Conservation (phyloP, 768 basidiomycete genomes). For the Podaxis mareebaensis region DNA sequence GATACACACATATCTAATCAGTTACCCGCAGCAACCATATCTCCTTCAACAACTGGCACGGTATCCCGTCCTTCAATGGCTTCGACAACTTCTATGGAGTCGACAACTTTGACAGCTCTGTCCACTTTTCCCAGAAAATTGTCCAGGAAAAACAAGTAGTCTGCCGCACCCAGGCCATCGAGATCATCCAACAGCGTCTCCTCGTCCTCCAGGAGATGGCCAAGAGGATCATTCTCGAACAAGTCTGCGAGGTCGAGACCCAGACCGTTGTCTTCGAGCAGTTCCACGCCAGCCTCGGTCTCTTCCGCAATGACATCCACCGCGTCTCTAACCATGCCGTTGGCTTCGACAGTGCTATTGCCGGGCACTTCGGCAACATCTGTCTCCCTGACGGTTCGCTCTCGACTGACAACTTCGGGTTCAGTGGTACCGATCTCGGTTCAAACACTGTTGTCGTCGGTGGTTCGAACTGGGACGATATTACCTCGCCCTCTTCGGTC, state of each 20-base stretch:
- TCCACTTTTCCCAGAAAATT: conserved; percentile 33
- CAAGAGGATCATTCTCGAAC: conserved; percentile 34
- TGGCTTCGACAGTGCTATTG: conserved; percentile 35
- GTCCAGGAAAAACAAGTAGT: conserved; percentile 31
- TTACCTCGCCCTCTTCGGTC: conserved; percentile 22
- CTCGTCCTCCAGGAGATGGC: conserved; percentile 41
- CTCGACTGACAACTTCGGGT: conserved; percentile 31
- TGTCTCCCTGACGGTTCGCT: conserved; percentile 29
- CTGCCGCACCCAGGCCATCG: conserved; percentile 32
- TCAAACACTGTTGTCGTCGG: conserved; percentile 33
- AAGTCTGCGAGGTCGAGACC: conserved; percentile 37
- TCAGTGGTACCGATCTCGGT: conserved; percentile 32
- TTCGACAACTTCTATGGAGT: conserved; percentile 41
- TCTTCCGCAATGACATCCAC: conserved; percentile 32
- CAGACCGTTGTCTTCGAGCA: conserved; percentile 39
- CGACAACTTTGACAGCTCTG: conserved; percentile 34
- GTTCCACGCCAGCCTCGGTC: conserved; percentile 28
- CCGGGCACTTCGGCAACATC: conserved; percentile 28
- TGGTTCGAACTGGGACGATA: conserved; percentile 43
- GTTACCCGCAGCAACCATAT: conserved; percentile 2
- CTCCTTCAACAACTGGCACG: conserved; percentile 39
- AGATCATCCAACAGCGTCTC: conserved; percentile 39
- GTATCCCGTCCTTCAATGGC: conserved; percentile 28
- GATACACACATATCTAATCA: background rate
- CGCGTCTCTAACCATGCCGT: conserved; percentile 29